Evolutionary conservation across 2,329 filamentous ascomycete genomes (phyloP), one percentile per base, ranked within the genome.

Genomic region (Escovopsis sp.): DNA sequence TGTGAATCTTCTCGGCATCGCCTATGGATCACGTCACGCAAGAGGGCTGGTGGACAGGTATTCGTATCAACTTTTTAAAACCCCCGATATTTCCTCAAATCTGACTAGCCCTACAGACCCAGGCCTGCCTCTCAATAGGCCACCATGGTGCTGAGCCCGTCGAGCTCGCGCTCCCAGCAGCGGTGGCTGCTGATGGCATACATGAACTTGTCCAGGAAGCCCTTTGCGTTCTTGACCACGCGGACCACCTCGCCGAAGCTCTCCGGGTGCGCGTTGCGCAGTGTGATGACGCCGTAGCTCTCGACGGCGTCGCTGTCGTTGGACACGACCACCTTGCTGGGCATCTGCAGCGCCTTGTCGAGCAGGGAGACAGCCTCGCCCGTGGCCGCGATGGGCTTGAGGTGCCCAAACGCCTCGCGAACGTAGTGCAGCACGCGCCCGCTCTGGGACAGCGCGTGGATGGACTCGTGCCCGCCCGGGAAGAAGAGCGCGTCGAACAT

Each of bases 401-500:
- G 67, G 48, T 91, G 84, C 0, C 83, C 84, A 50, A 89, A 91
- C 0, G 84, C 80, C 57, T 91, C 85, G 2, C 81, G 72, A 4
- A 89, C 63, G 74, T 81, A 91, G 63, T 89, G 80, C 2, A 82
- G 54, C 0, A 81, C 81, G 14, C 83, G 78, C 0, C 84, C 84
- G 46, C 72, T 84, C 64, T 78, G 75, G 43, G 70, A 62, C 0
- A 91, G 70, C 0, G 74, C 76, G 40, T 71, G 63, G 36, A 83
- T 62, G 1, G 76, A 74, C 43, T 78, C 67, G 0, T 70, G 65
- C 1, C 85, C 84, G 1, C 83, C 83, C 1, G 84, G 84, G 3
- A 93, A 64, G 53, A 86, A 87, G 25, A 88, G 55, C 1, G 82
- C 79, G 55, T 91, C 85, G 48, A 89, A 89, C 69, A 91, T 76